phyloP scores from a whole-genome alignment of 2,329 filamentous ascomycete species.

The Colletotrichum gloeosporioides region DNA sequence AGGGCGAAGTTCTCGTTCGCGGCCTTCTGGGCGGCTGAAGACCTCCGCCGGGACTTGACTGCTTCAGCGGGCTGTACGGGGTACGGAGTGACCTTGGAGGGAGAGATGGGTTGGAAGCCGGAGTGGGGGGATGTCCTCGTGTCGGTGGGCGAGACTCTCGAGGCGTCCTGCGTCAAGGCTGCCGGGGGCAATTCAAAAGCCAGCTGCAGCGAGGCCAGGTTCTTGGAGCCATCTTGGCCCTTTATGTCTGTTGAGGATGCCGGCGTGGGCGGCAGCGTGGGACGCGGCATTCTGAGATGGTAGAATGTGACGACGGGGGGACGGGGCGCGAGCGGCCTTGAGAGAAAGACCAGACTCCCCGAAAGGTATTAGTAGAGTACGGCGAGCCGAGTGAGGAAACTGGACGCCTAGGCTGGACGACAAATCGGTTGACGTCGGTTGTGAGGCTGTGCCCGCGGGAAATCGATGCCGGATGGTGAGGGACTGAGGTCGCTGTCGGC shows the following conservation, averaged over 20 bases:
- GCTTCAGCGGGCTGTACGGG: slow-evolving; percentile 56
- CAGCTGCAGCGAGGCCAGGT: slow-evolving; percentile 66
- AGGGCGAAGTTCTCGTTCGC: slow-evolving; percentile 75
- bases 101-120: neutral
- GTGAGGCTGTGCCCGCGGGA: slow-evolving; percentile 1
- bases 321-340: neutral
- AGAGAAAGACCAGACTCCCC: neutral
- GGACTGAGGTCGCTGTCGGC: neutral
- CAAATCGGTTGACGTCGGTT: neutral
- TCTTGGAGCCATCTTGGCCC: slow-evolving; percentile 70
- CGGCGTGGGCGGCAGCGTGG: slow-evolving; percentile 75
- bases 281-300: slow-evolving; percentile 63
- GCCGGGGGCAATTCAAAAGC: slow-evolving; percentile 80
- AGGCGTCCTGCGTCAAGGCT: slow-evolving; percentile 61
- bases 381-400: neutral
- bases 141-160: slow-evolving; percentile 48
- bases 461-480: neutral
- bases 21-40: slow-evolving; percentile 48
- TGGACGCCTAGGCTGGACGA: neutral
- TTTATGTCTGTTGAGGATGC: slow-evolving; percentile 81
- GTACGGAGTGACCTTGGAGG: slow-evolving; percentile 36
- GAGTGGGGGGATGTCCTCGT: slow-evolving; percentile 33
- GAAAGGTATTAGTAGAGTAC: neutral
- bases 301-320: neutral
- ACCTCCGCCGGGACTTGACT: slow-evolving; percentile 59